Evolutionary conservation across 2,329 filamentous ascomycete genomes (phyloP), one percentile per base, ranked within the genome.

Genomic region (Cladosporium sp.): DNA sequence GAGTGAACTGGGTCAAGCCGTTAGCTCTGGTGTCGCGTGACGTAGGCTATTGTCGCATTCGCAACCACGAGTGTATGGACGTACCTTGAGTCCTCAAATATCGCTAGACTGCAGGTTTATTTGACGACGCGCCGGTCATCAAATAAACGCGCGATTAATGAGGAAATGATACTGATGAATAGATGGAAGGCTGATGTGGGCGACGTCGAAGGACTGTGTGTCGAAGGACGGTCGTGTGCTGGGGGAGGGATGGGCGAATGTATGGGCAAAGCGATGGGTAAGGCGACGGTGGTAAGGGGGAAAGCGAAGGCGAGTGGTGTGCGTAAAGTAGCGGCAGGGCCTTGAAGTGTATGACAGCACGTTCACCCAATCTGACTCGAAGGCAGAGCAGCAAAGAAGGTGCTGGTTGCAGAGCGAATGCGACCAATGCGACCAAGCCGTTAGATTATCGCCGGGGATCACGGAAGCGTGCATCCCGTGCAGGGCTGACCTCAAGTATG

Each of bases 101-200:
- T 50, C 56, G 52, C 59, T 63, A 59, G 59, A 80, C 80, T 92
- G 91, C 92, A 97, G 91, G 91, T 94, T 96, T 92, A 96, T 96
- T 91, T 93, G 90, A 95, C 91, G 92, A 90, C 88, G 74, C 66
- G 63, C 73, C 20, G 78, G 87, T 87, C 89, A 90, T 82, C 91
- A 94, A 95, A 73, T 88, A 82, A 91, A 96, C 90, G 90, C 91
- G 91, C 90, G 76, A 76, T 64, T 49, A 28, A 50, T 51, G 59
- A 47, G 55, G 45, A 50, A 30, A 51, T 45, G 58, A 47, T 39
- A 55, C 37, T 43, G 40, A 39, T 50, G 45, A 28, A n/a, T n/a
- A 12, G 12, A 17, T 19, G 15, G 36, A 61, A 34, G 14, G 37
- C 15, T 19, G 20, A 28, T 50, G 37, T 17, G 37, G 25, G 15